Percentiles rank a stretch among this genome's conserved stretches.
These are phyloP conservation scores for Mycena polygramma DNA, from an alignment of 768 basidiomycete genomes.

Conservation along the genomic window DNA sequence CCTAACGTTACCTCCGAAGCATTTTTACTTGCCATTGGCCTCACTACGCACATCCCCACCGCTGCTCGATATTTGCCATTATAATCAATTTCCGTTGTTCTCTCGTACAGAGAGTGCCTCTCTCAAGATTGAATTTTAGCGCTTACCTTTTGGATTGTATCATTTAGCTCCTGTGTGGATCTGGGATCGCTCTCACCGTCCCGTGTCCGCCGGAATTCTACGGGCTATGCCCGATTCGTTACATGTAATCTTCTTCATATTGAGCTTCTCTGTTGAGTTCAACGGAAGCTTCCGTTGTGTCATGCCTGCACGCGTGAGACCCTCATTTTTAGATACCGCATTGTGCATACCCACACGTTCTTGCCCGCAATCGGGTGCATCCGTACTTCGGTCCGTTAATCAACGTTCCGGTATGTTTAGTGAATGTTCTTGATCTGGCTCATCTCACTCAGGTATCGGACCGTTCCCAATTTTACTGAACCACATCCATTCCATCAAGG, in stretches of 20 bases:
- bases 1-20: conserved; percentile 58
- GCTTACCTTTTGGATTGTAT: conserved; percentile 34
- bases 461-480: conserved; percentile 17
- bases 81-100: conserved; percentile 37
- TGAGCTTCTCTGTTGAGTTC: conserved; percentile 10
- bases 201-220: conserved; percentile 34
- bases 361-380: conserved; percentile 1
- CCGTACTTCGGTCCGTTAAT: conserved; percentile 28
- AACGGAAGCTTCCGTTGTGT: conserved; percentile 34
- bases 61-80: not conserved
- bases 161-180: conserved; percentile 32
- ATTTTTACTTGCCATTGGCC: conserved; percentile 48
- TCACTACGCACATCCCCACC: conserved; percentile 45
- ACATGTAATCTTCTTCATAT: conserved; percentile 32
- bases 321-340: conserved; percentile 29
- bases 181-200: conserved; percentile 31
- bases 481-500: conserved; percentile 14
- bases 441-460: not conserved
- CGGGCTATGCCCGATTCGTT: conserved; percentile 33
- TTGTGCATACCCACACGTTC: not conserved
- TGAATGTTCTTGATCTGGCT: not conserved
- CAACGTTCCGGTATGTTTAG: conserved; percentile 22
- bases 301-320: conserved; percentile 28
- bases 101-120: conserved; percentile 28
- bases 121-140: conserved; percentile 37